Percentiles rank a stretch among this genome's conserved stretches.
Conservation (phyloP, 2,329 filamentous ascomycete genomes). For the Aspergillus amoenus region DNA sequence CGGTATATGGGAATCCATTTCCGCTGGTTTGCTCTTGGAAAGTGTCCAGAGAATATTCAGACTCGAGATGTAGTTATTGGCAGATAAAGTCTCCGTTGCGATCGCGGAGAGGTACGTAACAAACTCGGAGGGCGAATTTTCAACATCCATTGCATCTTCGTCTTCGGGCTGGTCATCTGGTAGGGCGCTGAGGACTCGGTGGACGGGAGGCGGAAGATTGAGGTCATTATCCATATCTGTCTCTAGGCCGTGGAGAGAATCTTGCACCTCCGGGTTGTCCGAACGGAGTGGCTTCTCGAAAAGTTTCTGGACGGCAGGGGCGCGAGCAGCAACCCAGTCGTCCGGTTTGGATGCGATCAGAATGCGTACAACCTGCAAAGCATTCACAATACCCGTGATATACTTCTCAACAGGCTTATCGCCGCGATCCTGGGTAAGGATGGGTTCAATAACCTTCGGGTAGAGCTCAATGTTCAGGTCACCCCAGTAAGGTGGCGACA, state of each 20-base stretch:
- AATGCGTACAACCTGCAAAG: slow-evolving; percentile 85
- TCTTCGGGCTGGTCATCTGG: slow-evolving; percentile 78
- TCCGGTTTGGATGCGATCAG: slow-evolving; percentile 84
- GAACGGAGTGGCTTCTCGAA: slow-evolving; percentile 85
- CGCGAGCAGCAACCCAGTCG: slow-evolving; percentile 83
- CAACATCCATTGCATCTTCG: slow-evolving; percentile 77
- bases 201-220: slow-evolving; percentile 71
- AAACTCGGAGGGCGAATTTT: slow-evolving; percentile 79
- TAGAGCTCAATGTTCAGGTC: slow-evolving; percentile 91
- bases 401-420: slow-evolving; percentile 82
- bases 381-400: slow-evolving; percentile 85
- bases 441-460: slow-evolving; percentile 82
- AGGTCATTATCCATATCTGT: slow-evolving; percentile 68
- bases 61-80: slow-evolving; percentile 77
- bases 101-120: slow-evolving; percentile 80
- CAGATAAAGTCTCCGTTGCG: slow-evolving; percentile 82
- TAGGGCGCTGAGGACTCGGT: slow-evolving; percentile 82
- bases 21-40: slow-evolving; percentile 76
- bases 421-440: slow-evolving; percentile 79
- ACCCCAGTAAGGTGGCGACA: slow-evolving; percentile 86
- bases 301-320: slow-evolving; percentile 78
- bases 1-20: slow-evolving; percentile 85
- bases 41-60: slow-evolving; percentile 94
- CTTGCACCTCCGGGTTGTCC: slow-evolving; percentile 89
- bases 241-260: slow-evolving; percentile 77